Conservation (phyloP, 257 asterid genomes). For the Nicotiana noctiflora region DNA sequence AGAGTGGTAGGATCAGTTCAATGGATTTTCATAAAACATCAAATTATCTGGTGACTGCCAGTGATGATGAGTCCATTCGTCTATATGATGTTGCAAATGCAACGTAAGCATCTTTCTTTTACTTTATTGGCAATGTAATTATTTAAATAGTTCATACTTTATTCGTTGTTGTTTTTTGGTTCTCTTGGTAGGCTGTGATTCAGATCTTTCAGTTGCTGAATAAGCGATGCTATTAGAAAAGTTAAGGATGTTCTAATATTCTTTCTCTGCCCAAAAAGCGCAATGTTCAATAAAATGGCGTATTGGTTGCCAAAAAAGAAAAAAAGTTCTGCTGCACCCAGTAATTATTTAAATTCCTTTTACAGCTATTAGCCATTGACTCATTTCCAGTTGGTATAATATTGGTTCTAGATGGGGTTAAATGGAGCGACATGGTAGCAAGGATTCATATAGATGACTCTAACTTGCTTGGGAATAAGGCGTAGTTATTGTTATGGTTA, state of each 20-base stretch:
- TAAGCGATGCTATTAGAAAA: not conserved
- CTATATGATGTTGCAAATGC: slow-evolving; percentile 85
- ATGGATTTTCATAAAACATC: slow-evolving; percentile 93
- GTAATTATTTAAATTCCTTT: not conserved
- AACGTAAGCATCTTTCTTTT: slow-evolving; percentile 48
- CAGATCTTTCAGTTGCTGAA: not conserved
- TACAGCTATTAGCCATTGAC: not conserved
- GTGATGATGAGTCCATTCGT: slow-evolving; percentile 95
- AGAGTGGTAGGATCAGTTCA: slow-evolving; percentile 96
- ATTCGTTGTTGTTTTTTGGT: not conserved
- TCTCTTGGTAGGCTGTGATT: not conserved
- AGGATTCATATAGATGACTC: too few species aligned
- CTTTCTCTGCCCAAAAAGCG: not conserved
- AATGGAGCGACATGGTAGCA: too few species aligned
- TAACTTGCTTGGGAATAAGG: too few species aligned
- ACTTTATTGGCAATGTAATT: not conserved
- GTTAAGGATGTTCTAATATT: not conserved
- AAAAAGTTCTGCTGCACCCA: not conserved
- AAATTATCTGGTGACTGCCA: slow-evolving; percentile 82
- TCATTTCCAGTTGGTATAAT: not conserved
- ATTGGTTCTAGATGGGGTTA: too few species aligned
- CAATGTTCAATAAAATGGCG: not conserved
- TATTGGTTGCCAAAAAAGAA: not conserved
- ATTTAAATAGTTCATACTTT: not conserved
- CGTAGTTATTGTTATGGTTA: not conserved